Conservation (phyloP, 495 filamentous ascomycete species). For the Astrocystis sublimbata region DNA sequence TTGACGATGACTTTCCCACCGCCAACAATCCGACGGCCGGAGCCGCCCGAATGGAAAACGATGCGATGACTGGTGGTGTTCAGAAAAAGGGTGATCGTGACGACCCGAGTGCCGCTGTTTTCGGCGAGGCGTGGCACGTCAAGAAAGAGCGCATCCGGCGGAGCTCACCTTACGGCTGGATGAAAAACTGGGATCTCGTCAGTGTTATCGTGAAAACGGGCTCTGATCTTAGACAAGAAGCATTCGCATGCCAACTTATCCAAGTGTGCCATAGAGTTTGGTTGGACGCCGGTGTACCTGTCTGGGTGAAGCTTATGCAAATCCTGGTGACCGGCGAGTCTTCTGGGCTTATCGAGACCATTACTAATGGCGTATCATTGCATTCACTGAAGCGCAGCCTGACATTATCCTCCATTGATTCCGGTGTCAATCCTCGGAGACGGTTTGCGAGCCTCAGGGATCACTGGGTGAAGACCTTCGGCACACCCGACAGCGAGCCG, state of each 20-base stretch:
- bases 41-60: constrained; percentile 77
- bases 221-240: constrained; percentile 73
- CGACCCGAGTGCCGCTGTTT: constrained; percentile 77
- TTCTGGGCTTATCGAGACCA: constrained; percentile 76
- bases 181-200: constrained; percentile 78
- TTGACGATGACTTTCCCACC: constrained; percentile 50
- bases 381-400: constrained; percentile 75
- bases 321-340: constrained; percentile 78
- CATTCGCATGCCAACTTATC: constrained; percentile 78
- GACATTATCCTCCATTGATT: constrained; percentile 65
- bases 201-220: constrained; percentile 81
- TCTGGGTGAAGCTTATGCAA: constrained; percentile 79
- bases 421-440: constrained; percentile 64
- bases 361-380: constrained; percentile 74
- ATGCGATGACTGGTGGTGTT: constrained; percentile 74
- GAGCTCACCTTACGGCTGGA: constrained; percentile 73
- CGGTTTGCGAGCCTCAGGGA: constrained; percentile 72
- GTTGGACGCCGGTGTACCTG: constrained; percentile 67
- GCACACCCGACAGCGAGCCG: constrained; percentile 58
- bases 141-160: constrained; percentile 77
- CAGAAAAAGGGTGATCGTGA: constrained; percentile 74
- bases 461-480: constrained; percentile 75
- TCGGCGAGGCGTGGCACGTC: constrained; percentile 73
- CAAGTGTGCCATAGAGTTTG: constrained; percentile 73
- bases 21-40: constrained; percentile 63